A percentile compares a stretch with the other conserved stretches of the same genome.
phyloP scores from a whole-genome alignment of 139 green algal species.

The Coccomyxa sp. region DNA sequence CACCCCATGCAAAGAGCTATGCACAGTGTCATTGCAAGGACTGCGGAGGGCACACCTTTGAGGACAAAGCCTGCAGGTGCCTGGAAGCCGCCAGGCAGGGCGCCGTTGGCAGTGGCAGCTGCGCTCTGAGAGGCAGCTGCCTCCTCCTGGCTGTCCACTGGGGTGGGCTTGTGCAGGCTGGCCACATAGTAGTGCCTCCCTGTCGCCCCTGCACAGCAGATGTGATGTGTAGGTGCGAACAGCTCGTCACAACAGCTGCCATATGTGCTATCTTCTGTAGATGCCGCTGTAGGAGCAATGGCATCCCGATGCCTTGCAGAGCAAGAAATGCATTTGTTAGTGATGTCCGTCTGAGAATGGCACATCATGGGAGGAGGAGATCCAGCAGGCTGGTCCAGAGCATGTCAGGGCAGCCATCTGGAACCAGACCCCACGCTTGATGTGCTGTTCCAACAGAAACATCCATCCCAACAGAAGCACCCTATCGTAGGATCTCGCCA shows the following conservation, averaged over 20 bases:
- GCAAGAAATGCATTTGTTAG: too few species aligned
- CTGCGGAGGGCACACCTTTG: constrained; percentile 17
- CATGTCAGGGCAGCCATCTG: too few species aligned
- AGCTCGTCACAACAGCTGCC: background rate
- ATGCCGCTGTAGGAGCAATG: too few species aligned
- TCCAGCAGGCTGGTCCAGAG: too few species aligned
- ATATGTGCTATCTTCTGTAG: background rate
- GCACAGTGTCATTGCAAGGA: background rate
- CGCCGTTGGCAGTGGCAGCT: background rate
- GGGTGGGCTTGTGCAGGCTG: constrained; percentile 27
- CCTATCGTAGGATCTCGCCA: too few species aligned
- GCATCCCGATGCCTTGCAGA: too few species aligned
- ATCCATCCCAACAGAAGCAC: too few species aligned
- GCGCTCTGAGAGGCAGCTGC: background rate
- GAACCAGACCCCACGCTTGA: too few species aligned
- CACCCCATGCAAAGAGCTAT: background rate
- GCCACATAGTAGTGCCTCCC: constrained; percentile 25
- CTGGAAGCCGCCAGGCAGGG: constrained; percentile 7
- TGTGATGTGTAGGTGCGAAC: background rate
- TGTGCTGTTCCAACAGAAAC: too few species aligned
- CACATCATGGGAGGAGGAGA: too few species aligned
- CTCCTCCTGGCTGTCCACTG: constrained; percentile 18
- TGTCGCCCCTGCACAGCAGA: background rate
- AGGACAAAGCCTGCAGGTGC: constrained; percentile 28
- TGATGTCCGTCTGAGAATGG: too few species aligned